These are phyloP conservation scores for Triangularia setosa DNA, from an alignment of 2,329 filamentous ascomycete genomes.

Conservation along the genomic window DNA sequence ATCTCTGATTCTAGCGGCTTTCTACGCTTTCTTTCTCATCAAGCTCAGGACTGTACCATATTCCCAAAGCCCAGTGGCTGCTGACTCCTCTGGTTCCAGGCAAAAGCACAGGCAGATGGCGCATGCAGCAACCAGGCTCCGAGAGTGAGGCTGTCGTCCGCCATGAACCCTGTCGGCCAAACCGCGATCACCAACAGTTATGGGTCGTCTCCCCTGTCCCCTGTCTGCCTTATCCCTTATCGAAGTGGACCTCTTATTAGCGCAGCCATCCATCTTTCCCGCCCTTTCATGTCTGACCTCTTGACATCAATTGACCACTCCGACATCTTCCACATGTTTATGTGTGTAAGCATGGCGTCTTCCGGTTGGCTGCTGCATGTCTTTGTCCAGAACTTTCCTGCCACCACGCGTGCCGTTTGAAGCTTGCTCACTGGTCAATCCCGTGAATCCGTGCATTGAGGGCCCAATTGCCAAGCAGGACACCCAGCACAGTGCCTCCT, in stretches of 20 bases:
- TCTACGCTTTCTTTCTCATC: background rate
- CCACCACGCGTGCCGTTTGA: background rate
- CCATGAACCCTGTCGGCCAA: background rate
- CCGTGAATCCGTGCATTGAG: background rate
- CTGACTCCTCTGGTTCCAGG: background rate
- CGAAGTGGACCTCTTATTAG: background rate
- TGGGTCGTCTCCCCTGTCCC: background rate
- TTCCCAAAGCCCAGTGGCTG: background rate
- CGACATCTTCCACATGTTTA: background rate
- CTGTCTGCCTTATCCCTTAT: background rate
- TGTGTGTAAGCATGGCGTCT: background rate
- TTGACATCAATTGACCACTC: background rate
- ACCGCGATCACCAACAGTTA: background rate
- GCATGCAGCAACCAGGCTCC: background rate
- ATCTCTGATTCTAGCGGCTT: background rate
- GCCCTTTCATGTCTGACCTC: background rate
- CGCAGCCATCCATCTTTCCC: background rate
- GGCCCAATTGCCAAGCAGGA: background rate
- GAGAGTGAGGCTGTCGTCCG: constrained; percentile 1
- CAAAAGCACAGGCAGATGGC: background rate
- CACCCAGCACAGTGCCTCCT: background rate
- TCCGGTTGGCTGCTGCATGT: background rate
- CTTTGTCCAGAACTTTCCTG: background rate
- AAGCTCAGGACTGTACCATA: background rate
- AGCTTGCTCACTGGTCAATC: background rate